These are phyloP conservation scores for Deinandra increscens DNA, from an alignment of 129 eudicot genomes.

Conservation along the genomic window DNA sequence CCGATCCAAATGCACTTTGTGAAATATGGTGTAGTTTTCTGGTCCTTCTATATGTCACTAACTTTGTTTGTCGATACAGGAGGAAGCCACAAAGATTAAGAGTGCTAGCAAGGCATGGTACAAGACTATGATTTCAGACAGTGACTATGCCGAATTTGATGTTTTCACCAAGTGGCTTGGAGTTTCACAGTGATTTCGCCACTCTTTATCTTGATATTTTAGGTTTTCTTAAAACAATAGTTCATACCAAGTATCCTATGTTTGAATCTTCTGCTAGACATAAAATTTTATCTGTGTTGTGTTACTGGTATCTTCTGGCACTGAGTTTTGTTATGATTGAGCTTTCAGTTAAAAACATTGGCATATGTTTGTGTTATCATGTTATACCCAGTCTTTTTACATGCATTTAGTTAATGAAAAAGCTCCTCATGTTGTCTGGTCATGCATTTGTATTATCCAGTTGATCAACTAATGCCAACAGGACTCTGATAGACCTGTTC, in stretches of 20 bases:
- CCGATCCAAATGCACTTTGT: background rate
- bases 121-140: slow-evolving; percentile 70
- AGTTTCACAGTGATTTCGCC: slow-evolving; percentile 48
- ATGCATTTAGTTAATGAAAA: background rate
- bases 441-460: no score
- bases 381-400: background rate
- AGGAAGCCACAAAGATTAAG: slow-evolving; percentile 55
- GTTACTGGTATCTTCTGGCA: slow-evolving; percentile 21
- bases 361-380: slow-evolving; percentile 5
- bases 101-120: slow-evolving; percentile 57
- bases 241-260: slow-evolving; percentile 25
- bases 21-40: background rate
- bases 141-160: slow-evolving; percentile 71
- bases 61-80: slow-evolving; percentile 35
- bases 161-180: slow-evolving; percentile 70
- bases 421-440: no score
- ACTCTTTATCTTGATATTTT: slow-evolving; percentile 8
- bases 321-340: slow-evolving; percentile 27
- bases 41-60: background rate
- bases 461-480: background rate
- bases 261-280: slow-evolving; percentile 17
- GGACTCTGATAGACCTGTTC: no score
- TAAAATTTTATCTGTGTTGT: slow-evolving; percentile 14
- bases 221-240: slow-evolving; percentile 18
- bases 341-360: background rate